Conservation (phyloP, 148 eudicot genomes). For the Drosera capensis region DNA sequence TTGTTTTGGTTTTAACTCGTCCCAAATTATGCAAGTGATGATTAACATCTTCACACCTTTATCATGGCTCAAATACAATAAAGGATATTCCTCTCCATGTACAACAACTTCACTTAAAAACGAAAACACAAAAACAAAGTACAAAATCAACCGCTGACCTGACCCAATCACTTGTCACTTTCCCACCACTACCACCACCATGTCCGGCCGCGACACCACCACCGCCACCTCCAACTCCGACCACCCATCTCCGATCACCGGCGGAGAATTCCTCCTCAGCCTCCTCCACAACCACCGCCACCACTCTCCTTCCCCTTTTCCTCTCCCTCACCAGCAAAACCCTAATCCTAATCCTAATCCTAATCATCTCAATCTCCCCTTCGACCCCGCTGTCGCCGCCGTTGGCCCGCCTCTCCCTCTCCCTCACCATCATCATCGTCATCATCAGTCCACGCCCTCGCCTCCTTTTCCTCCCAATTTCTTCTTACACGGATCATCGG, state of each 20-base stretch:
- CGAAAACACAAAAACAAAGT: too few relatives aligned
- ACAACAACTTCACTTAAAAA: too few relatives aligned
- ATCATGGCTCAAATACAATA: too few relatives aligned
- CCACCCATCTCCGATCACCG: conserved; percentile 3
- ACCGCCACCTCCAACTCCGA: conserved; percentile 8
- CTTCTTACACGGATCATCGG: conserved; percentile 22
- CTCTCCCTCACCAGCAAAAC: conserved; percentile 6
- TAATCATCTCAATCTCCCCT: conserved; percentile 14
- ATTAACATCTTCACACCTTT: too few relatives aligned
- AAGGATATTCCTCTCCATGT: too few relatives aligned
- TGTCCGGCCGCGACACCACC: conserved; percentile 22
- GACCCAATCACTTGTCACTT: too few relatives aligned
- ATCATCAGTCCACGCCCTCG: conserved; percentile 11
- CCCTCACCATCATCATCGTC: conserved; percentile 7
- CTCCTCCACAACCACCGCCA: conserved; percentile 31
- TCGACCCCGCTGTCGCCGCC: conserved; percentile 66
- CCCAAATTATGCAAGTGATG: too few relatives aligned
- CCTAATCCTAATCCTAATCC: too few relatives aligned
- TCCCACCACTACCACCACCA: too few relatives aligned
- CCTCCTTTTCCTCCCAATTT: conserved; percentile 17
- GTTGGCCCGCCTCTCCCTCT: conserved; percentile 41
- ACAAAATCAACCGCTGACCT: too few relatives aligned
- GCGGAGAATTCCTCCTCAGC: conserved; percentile 61
- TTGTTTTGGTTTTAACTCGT: too few relatives aligned
- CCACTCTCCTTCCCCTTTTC: conserved; percentile 9